Evolutionary conservation across 148 eudicot species (phyloP), one percentile per base, ranked within the genome.

Genomic region (Amaranthus cruentus): DNA sequence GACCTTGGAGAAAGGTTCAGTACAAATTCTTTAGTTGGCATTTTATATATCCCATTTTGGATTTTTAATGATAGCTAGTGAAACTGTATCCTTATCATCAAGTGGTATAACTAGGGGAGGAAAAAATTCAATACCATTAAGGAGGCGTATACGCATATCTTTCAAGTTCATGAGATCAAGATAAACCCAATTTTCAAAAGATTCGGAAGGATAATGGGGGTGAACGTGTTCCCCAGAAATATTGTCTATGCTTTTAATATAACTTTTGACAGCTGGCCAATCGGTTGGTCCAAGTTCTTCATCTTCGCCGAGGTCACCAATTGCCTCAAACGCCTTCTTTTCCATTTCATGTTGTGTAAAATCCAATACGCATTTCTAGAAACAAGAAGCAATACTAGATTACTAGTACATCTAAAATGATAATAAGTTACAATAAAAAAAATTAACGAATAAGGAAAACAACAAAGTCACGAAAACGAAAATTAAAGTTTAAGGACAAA

Each of bases 201-300:
- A 77, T 73, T 75, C 83, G 47, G 92, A 69, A 60, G 52, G 81
- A 74, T 77, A 82, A 80, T 94, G 91, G 9, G 97, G 93, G 72
- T 94, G 97, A 68, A 75, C 70, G 11, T 76, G 74, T 66, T 91
- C 97, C 62, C 89, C 97, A 52, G 87, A 93, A 68, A 87, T 62
- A 60, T 79, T 28, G 38, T 28, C 83, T 75, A 94, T 77, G 83
- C 89, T 75, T 69, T 83, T 82, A 55, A 94, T 94, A 77, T 91
- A 85, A 78, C 81, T 79, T 79, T 87, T 91, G 76, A 94, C 96
- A 71, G 97, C 85, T 54, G 87, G 84, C 98, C 98, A 94, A 66
- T 94, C 98, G 74, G 85, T 91, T 79, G 98, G 98, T 71, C 97
- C 98, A 58, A 94, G 80, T 79, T 94, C 98, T 74, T 94, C 98